Evolutionary conservation across 169 alveolate species (phyloP), one percentile per base, ranked within the genome.

Genomic region (Plasmodium relictum): DNA sequence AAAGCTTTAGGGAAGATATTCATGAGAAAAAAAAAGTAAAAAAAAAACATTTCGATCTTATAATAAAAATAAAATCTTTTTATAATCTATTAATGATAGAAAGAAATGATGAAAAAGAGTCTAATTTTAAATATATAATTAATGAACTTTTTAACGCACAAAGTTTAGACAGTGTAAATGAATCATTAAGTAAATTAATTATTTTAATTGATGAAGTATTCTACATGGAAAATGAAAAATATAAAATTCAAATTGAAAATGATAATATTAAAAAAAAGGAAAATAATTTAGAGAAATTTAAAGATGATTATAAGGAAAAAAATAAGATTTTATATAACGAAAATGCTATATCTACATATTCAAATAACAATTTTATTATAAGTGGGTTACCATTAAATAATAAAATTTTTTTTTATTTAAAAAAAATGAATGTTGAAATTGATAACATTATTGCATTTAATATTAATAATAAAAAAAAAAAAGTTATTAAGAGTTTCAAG

Each of bases 371-470:
- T 65, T 74, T 54, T 58, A 58, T 83, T n/a, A 45, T 83, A 37
- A 68, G 65, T 45, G 91, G 91, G 6, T 31, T 83, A 0, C 91
- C 91, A 24, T 41, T 83, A 72, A 50, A 68, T 42, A 68, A 16
- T 3, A 83, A 61, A 8, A 56, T 83, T 9, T 83, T 14, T 45
- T 37, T n/a, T 10, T 66, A 52, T 50, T 71, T 83, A 26, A 66
- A 83, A 41, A 50, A 58, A 37, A 58, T 83, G 73, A 69, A 83
- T 26, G 26, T 83, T 22, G 26, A 68, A 3, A 66, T 83, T 6
- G 91, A 66, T 62, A 31, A 26, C 24, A 26, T 83, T 8, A 48
- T 83, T 26, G 62, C 85, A 0, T 83, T 83, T 83, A 48, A 66
- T 10, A 26, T 83, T 50, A 63, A 20, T n/a, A 74, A 61, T 22